Base-by-base conservation (phyloP, 106 monocot genomes). In the Chionographis japonica region DNA sequence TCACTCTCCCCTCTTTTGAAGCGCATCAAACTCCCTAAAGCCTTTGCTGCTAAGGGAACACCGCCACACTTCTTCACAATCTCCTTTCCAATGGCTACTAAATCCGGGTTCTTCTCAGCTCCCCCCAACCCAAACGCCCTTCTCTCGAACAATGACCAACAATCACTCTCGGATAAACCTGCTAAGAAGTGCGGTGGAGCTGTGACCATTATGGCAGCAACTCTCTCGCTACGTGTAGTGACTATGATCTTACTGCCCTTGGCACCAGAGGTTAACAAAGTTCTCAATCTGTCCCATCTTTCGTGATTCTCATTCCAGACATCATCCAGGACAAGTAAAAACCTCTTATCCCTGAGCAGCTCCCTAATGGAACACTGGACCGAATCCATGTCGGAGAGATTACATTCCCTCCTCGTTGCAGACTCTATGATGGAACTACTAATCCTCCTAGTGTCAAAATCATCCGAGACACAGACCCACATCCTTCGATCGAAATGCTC, bases 311-410 rank as follows among this genome's bases (percentile, higher is more conserved):
- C 74, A 35, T 13, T 77, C 84, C 80, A 85, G 1, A 80, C 70
- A 53, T 85, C 80, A 74, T 85, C 84, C 18, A 84, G 36, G 7
- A 83, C 67, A 19, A 83, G 75, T 36, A 83, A 60, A 18, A 68
- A 79, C 40, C 54, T 58, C 39, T 58, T 74, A 3, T 37, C 50
- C 15, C 8, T 4, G 1, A 75, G 38, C 13, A 17, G 4, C n/a
- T 58, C 12, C 4, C 27, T 3, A 13, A 78, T 62, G 8, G 8
- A 4, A 8, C 10, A 38, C 46, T 60, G 68, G 27, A 69, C 37
- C 37, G 36, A 43, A 12, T 68, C 66, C 62, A 64, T 66, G 54
- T 12, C 55, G 54, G 14, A 38, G 8, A 53, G 8, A 17, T 54
- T 62, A 12, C 16, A 9, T 12, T 35, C 8, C 27, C 9, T 12